phyloP scores from a whole-genome alignment of 495 filamentous ascomycete species.

The Melanomma pulvis-pyrius region DNA sequence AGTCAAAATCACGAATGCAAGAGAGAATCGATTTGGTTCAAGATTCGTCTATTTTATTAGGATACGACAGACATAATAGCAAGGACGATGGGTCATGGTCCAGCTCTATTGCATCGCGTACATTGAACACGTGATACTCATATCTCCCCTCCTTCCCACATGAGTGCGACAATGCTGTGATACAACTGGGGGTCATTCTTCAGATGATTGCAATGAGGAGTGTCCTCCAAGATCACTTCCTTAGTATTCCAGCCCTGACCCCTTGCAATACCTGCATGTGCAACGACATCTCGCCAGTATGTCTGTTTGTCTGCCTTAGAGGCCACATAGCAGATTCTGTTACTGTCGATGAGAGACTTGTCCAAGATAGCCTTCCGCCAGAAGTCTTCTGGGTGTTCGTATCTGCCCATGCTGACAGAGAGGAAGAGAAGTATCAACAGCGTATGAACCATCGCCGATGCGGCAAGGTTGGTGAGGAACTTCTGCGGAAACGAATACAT shows the following conservation, averaged over 20 bases:
- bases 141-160: too few species aligned
- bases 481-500: neutral
- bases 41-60: too few species aligned
- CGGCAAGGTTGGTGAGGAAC: neutral
- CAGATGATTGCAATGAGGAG: constrained; percentile 14
- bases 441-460: neutral
- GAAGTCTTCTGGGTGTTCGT: too few species aligned
- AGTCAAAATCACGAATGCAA: too few species aligned
- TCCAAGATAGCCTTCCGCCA: neutral
- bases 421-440: neutral
- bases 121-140: too few species aligned
- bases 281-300: neutral
- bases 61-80: too few species aligned
- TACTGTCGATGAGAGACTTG: neutral
- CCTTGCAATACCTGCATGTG: neutral
- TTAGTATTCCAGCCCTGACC: constrained; percentile 4
- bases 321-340: constrained; percentile 8
- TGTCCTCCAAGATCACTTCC: neutral
- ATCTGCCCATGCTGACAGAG: neutral
- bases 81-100: too few species aligned
- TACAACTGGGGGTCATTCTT: too few species aligned
- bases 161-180: too few species aligned
- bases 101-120: too few species aligned
- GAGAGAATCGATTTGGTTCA: too few species aligned
- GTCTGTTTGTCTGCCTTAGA: neutral